Base-by-base conservation (phyloP, 176 grass and related monocot genomes). In the Eleusine coracana region DNA sequence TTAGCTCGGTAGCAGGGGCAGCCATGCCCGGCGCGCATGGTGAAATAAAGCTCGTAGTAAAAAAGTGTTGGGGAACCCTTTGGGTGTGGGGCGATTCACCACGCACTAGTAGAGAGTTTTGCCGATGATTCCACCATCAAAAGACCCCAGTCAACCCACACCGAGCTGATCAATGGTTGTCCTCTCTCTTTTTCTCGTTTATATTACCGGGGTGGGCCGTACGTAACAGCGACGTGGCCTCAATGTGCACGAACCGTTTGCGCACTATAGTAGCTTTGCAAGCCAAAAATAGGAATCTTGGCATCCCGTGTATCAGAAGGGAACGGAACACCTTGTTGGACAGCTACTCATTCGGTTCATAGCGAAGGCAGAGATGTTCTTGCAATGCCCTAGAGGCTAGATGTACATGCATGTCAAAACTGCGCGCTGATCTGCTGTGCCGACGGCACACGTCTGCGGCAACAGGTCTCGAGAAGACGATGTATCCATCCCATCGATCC, bases 61-160 rank as follows among this genome's bases (percentile, higher is more conserved):
- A 8, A 46, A 73, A 82, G 73, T 69, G 54, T n/a, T 55, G 54
- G 2, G 13, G 61, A 52, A 51, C 2, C 49, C 44, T 28, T 10
- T 34, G 76, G n/a, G 67, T 63, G 75, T 79, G 68, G 34, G 56
- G 23, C 44, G 70, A 56, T 58, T 76, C 73, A 49, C 48, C 9
- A 38, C 82, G 73, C 73, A 34, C 73, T 28, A n/a, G 7, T 17
- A 31, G 16, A 29, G 15, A 50, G 21, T 21, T 7, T 61, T 25
- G 11, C 68, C 41, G 68, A 61, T 27, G 58, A 36, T 80, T 39
- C 50, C 78, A 75, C 71, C 78, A 69, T 70, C 63, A 76, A 68
- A 69, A 51, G 71, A n/a, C 54, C 77, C 77, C 56, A 28, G 80
- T 83, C 74, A 73, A 82, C 68, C 29, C 12, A 66, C 29, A 27